These are phyloP conservation scores for Aaosphaeria arxii DNA, from an alignment of 2,329 filamentous ascomycete genomes.

Conservation along the genomic window DNA sequence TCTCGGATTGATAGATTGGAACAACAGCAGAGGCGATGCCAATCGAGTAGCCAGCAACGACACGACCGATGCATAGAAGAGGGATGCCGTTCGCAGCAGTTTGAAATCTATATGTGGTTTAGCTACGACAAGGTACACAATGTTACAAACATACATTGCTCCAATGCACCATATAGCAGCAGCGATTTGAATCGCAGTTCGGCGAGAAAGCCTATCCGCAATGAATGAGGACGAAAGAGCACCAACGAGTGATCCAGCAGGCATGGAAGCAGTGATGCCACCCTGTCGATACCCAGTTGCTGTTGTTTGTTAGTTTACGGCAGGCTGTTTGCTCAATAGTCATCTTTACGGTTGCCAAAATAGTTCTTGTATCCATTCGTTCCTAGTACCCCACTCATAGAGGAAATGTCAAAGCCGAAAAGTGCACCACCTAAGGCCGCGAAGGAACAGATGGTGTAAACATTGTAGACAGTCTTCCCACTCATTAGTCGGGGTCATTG, in stretches of 20 bases:
- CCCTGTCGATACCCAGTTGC: conserved; percentile 35
- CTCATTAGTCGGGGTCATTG: too few relatives aligned
- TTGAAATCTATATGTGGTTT: conserved; percentile 17
- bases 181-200: conserved; percentile 43
- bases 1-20: conserved; percentile 90
- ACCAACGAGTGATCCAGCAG: conserved; percentile 49
- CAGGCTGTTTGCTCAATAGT: background rate
- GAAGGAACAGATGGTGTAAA: conserved; percentile 61
- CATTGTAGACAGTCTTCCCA: conserved; percentile 41
- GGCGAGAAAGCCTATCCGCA: conserved; percentile 45
- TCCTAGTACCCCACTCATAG: conserved; percentile 38
- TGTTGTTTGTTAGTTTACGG: conserved; percentile 6
- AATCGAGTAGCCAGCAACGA: conserved; percentile 81
- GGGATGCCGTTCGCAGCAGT: conserved; percentile 37
- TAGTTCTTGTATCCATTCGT: conserved; percentile 38
- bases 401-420: conserved; percentile 40
- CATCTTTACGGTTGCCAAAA: conserved; percentile 26
- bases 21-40: conserved; percentile 90
- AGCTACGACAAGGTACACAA: background rate
- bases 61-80: conserved; percentile 54
- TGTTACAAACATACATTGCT: conserved; percentile 23
- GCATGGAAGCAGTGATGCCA: conserved; percentile 49
- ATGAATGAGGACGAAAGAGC: conserved; percentile 46
- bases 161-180: conserved; percentile 48
- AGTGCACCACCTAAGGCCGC: conserved; percentile 54